Percentiles rank a stretch among this genome's conserved stretches.
Evolutionary conservation across 2,329 filamentous ascomycete genomes (phyloP).

Genomic region (Zymoseptoria crescenta): DNA sequence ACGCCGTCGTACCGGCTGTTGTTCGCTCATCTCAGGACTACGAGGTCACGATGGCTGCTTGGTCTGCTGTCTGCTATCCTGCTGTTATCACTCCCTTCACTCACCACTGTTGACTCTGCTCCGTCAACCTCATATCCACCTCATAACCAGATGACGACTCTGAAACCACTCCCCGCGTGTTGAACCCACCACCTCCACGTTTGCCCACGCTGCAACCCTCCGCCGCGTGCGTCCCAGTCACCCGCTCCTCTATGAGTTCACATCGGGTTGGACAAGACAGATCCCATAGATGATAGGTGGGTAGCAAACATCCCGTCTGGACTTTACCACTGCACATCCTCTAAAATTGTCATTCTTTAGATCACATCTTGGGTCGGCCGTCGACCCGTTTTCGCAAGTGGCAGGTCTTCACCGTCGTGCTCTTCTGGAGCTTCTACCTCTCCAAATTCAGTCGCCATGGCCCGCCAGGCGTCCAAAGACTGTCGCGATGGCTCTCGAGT

Average conservation of each 20-base stretch:
- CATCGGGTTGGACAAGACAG: neutral
- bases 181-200: neutral
- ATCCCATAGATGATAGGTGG: conserved; percentile 12
- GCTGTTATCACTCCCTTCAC: neutral
- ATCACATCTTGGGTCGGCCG: conserved; percentile 19
- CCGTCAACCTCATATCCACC: neutral
- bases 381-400: conserved; percentile 22
- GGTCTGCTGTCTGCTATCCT: neutral
- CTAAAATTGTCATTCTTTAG: neutral
- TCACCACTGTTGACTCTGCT: neutral
- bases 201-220: neutral
- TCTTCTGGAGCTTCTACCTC: conserved; percentile 85
- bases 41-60: conserved; percentile 6
- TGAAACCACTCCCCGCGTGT: neutral
- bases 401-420: conserved; percentile 72
- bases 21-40: neutral
- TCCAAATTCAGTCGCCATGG: conserved; percentile 80
- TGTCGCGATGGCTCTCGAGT: conserved; percentile 64
- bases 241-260: neutral
- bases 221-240: neutral
- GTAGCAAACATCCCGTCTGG: neutral
- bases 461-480: conserved; percentile 60
- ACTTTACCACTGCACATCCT: neutral
- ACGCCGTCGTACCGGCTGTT: conserved; percentile 5
- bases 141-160: neutral